Base-by-base conservation (phyloP, 2,329 filamentous ascomycete genomes). In the Cladophialophora exuberans region DNA sequence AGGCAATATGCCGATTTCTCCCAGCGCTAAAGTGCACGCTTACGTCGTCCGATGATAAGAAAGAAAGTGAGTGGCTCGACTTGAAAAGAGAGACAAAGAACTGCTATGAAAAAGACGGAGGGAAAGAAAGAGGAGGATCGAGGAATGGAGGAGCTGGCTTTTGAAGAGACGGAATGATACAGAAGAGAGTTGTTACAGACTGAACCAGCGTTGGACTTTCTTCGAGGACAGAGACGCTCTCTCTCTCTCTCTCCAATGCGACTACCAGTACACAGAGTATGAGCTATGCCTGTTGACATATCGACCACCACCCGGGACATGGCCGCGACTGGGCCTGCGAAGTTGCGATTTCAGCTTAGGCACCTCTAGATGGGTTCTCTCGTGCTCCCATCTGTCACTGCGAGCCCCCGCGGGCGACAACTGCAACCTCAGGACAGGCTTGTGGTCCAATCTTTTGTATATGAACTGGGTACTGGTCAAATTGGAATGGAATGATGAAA, bases 401-500 rank as follows among this genome's bases (percentile, higher is more conserved):
- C 31, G 18, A 20, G 17, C 30, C 30, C 18, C 18, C 30, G 10
- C 22, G 22, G 22, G 18, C 39, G 22, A 42, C 22, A 42, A n/a
- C 18, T 26, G 22, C 22, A n/a, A 42, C 39, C 22, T 6, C 39
- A n/a, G n/a, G n/a, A n/a, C 22, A 42, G 13, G 11, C 7, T n/a
- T 13, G 22, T 42, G 28, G 26, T 35, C 13, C 46, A 18, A 30
- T 22, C 23, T 25, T 20, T 41, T 22, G n/a, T n/a, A n/a, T n/a
- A n/a, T n/a, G n/a, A n/a, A n/a, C n/a, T n/a, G n/a, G n/a, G n/a
- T n/a, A 3, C 23, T 38, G n/a, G 44, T 23, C 28, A 39, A 20
- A 41, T 41, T 42, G 44, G 35, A 36, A 35, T 36, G 26, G 25
- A 36, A 26, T 41, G 42, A 28, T 54, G 51, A 54, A 48, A 54